phyloP scores from a whole-genome alignment of 768 basidiomycete genomes.

The Termitomyces sp. region DNA sequence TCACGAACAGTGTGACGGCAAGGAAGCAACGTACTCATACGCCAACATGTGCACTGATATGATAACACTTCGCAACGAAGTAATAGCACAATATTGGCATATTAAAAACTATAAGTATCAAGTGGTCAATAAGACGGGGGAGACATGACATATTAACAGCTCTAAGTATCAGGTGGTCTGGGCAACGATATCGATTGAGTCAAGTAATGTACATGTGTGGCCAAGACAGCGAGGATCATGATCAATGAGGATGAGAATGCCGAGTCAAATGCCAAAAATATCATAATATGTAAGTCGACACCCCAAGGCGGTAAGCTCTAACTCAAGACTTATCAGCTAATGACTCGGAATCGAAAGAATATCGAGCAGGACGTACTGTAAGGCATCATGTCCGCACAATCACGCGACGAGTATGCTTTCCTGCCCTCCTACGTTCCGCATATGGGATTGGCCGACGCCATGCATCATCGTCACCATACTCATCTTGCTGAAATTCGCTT shows the following conservation, averaged over 20 bases:
- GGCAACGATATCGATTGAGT: conserved; percentile 2
- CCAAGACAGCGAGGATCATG: conserved; percentile 10
- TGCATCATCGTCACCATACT: conserved; percentile 59
- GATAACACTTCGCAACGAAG: not conserved
- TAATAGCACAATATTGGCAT: not conserved
- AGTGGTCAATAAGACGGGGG: not conserved
- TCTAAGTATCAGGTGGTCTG: not conserved
- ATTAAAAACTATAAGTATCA: not conserved
- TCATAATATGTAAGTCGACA: conserved; percentile 1
- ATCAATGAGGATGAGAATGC: conserved; percentile 3
- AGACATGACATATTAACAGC: not conserved
- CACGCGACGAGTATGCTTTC: conserved; percentile 74
- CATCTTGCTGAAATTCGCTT: conserved; percentile 36
- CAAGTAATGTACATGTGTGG: conserved; percentile 5
- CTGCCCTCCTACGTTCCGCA: conserved; percentile 68
- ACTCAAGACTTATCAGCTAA: conserved; percentile 6
- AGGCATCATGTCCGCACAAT: conserved; percentile 44
- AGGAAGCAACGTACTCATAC: not conserved
- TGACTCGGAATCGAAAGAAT: not conserved
- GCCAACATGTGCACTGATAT: not conserved
- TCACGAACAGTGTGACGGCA: conserved; percentile 1
- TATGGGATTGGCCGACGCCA: conserved; percentile 73
- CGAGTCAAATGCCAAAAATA: conserved; percentile 12
- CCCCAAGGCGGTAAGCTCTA: conserved; percentile 8
- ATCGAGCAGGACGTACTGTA: conserved; percentile 10